These are phyloP conservation scores for Hapsidospora chrysogenum DNA, from an alignment of 495 filamentous ascomycete genomes.

Conservation along the genomic window DNA sequence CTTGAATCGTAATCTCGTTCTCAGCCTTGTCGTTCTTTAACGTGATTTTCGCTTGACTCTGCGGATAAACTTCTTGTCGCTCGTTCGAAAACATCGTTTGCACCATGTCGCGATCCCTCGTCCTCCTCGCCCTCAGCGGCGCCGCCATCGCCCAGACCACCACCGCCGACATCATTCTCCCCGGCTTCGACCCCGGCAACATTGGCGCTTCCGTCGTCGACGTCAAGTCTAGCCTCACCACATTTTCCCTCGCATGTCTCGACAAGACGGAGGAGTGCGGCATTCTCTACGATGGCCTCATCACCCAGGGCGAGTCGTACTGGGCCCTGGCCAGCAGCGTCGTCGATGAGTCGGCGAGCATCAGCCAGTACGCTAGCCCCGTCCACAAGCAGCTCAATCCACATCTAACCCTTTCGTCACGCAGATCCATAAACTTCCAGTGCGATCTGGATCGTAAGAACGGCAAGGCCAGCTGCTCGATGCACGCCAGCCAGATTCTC, in stretches of 20 bases:
- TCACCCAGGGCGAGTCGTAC: not conserved
- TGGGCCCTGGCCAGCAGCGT: not conserved
- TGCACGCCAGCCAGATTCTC: no score
- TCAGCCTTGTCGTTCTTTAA: no score
- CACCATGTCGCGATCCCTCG: constrained; percentile 1
- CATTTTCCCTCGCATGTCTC: constrained; percentile 23
- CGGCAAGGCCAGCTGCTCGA: no score
- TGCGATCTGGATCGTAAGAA: no score
- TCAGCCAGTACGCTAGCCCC: no score
- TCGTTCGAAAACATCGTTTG: not conserved
- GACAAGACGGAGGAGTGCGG: constrained; percentile 17
- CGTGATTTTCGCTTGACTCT: no score
- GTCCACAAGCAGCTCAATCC: no score
- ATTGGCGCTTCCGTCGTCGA: constrained; percentile 24
- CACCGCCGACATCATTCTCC: constrained; percentile 20
- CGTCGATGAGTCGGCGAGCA: not conserved
- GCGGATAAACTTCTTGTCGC: no score
- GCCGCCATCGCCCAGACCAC: constrained; percentile 14
- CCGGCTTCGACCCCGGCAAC: constrained; percentile 14
- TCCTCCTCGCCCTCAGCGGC: constrained; percentile 9
- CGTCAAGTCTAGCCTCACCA: constrained; percentile 20
- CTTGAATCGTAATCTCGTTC: no score
- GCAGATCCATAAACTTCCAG: no score
- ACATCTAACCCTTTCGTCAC: no score
- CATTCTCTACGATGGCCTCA: not conserved